phyloP scores from a whole-genome alignment of 2,329 filamentous ascomycete species.

The Cladophialophora carrionii region DNA sequence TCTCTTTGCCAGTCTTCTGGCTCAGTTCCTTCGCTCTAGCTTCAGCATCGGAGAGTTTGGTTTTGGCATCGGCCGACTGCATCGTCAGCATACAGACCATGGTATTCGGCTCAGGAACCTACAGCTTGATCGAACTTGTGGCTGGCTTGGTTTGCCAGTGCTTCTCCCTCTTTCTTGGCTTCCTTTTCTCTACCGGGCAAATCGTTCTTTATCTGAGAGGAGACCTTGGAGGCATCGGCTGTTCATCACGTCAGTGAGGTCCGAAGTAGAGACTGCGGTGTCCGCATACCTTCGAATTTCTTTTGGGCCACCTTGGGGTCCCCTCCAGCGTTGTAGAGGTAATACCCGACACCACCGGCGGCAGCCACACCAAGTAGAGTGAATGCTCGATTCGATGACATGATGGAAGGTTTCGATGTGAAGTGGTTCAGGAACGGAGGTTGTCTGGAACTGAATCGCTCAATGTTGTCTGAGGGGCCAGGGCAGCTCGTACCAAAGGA shows the following conservation, averaged over 20 bases:
- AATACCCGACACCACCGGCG: slow-evolving; percentile 77
- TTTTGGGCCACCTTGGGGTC: slow-evolving; percentile 81
- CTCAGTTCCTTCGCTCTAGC: slow-evolving; percentile 65
- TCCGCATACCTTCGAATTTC: slow-evolving; percentile 75
- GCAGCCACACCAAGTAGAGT: slow-evolving; percentile 63
- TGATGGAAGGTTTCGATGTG: slow-evolving; percentile 26
- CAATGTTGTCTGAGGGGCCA: slow-evolving; percentile 25
- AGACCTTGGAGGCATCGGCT: slow-evolving; percentile 77
- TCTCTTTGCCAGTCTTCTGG: slow-evolving; percentile 62
- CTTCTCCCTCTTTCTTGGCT: slow-evolving; percentile 66
- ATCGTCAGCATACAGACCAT: slow-evolving; percentile 14
- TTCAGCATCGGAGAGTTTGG: slow-evolving; percentile 65
- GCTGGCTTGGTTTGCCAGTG: slow-evolving; percentile 64
- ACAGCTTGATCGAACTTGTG: slow-evolving; percentile 71
- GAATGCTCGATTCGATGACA: slow-evolving; percentile 41
- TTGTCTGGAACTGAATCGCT: slow-evolving; percentile 33
- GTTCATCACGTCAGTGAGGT: slow-evolving; percentile 11
- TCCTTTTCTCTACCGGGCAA: slow-evolving; percentile 66
- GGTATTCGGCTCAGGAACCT: slow-evolving; percentile 44
- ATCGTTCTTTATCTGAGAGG: slow-evolving; percentile 67
- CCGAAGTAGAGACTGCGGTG: background rate
- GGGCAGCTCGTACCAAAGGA: background rate
- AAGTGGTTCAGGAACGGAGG: slow-evolving; percentile 36
- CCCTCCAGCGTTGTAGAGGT: slow-evolving; percentile 86
- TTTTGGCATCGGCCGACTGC: slow-evolving; percentile 46